Evolutionary conservation across 1,284 basidiomycete species (phyloP).

Genomic region (Malassezia japonica): DNA sequence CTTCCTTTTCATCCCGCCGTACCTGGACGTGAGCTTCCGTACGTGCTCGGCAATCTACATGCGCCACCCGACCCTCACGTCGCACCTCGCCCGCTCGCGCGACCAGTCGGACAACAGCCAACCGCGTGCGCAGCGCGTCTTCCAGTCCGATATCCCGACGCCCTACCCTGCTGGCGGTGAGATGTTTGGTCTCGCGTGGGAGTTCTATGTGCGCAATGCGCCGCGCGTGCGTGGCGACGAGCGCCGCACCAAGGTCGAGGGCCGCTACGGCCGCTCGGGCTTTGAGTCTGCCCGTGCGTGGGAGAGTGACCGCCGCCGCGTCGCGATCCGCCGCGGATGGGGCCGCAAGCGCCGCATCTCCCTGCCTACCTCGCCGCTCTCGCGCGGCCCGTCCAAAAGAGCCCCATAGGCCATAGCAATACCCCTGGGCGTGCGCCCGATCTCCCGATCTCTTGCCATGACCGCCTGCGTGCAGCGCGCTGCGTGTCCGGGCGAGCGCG

Average conservation of each 20-base stretch:
- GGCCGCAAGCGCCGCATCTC: constrained; percentile 20
- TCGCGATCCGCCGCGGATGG: constrained; percentile 33
- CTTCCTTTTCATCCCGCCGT: constrained; percentile 88
- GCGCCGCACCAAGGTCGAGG: constrained; percentile 30
- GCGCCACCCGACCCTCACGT: constrained; percentile 86
- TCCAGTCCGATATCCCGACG: constrained; percentile 39
- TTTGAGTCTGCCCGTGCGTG: constrained; percentile 30
- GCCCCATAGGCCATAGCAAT: neutral
- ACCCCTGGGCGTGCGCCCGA: neutral
- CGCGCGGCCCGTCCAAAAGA: constrained; percentile 1
- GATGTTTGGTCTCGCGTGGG: constrained; percentile 44
- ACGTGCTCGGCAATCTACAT: constrained; percentile 90
- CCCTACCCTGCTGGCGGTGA: constrained; percentile 42
- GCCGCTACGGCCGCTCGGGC: constrained; percentile 28
- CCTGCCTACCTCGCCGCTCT: neutral
- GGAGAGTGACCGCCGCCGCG: constrained; percentile 26
- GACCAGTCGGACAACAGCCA: constrained; percentile 52
- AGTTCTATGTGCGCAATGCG: constrained; percentile 40
- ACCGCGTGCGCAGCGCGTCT: constrained; percentile 12
- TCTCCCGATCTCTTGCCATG: neutral
- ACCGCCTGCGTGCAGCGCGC: neutral
- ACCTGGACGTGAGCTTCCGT: constrained; percentile 78
- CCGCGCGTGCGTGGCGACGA: constrained; percentile 40
- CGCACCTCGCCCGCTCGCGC: constrained; percentile 53
- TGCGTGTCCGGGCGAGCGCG: neutral